These are phyloP conservation scores for Xylaria grammica DNA, from an alignment of 495 filamentous ascomycete genomes.

Conservation along the genomic window DNA sequence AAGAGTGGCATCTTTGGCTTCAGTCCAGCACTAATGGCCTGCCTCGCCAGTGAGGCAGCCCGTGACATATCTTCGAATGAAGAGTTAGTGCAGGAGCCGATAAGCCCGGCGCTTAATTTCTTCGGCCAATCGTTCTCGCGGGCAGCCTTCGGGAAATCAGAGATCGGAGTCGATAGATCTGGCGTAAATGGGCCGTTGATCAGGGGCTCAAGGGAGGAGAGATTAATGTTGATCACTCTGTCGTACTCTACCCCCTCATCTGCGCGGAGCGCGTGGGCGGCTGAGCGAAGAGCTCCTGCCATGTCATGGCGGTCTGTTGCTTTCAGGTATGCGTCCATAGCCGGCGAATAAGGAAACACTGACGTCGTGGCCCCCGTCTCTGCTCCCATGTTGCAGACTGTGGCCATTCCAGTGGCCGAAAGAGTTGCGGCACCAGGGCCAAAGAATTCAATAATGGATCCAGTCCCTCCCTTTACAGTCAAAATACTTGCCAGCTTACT, in stretches of 20 bases:
- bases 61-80: slow-evolving; percentile 98
- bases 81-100: slow-evolving; percentile 97
- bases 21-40: slow-evolving; percentile 83
- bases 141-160: slow-evolving; percentile 81
- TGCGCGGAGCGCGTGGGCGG: slow-evolving; percentile 56
- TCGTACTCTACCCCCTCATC: slow-evolving; percentile 88
- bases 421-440: slow-evolving; percentile 88
- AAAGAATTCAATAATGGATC: slow-evolving; percentile 89
- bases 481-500: slow-evolving; percentile 85
- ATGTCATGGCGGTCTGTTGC: slow-evolving; percentile 81
- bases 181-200: slow-evolving; percentile 98
- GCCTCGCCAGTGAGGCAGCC: slow-evolving; percentile 87
- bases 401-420: slow-evolving; percentile 94
- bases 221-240: slow-evolving; percentile 87
- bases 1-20: slow-evolving; percentile 89
- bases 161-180: slow-evolving; percentile 89
- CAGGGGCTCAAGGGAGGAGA: slow-evolving; percentile 90
- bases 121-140: slow-evolving; percentile 86
- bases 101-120: slow-evolving; percentile 87
- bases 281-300: slow-evolving; percentile 58
- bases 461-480: slow-evolving; percentile 93
- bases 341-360: slow-evolving; percentile 68
- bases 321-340: slow-evolving; percentile 69
- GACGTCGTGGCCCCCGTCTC: slow-evolving; percentile 98
- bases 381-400: slow-evolving; percentile 84